Conservation (phyloP, 768 basidiomycete genomes). For the Mycena belliarum region DNA sequence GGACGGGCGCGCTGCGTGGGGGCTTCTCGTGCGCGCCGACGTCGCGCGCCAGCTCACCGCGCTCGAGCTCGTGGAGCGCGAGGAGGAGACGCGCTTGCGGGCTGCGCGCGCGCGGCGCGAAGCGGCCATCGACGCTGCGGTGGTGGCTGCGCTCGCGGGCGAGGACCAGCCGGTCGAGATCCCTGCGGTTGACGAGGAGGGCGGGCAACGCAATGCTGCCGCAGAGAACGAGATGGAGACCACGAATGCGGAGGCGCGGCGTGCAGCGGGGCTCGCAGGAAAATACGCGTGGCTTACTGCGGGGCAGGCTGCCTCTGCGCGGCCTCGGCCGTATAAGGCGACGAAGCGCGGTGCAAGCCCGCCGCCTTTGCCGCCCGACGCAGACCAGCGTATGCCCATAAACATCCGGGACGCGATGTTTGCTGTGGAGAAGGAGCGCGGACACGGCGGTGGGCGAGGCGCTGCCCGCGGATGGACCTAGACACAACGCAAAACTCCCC, state of each 20-base stretch:
- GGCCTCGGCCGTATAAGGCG: slow-evolving; percentile 49
- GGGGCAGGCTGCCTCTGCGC: slow-evolving; percentile 28
- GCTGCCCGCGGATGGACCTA: slow-evolving; percentile 65
- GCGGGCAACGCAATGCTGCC: slow-evolving; percentile 57
- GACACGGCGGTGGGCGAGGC: slow-evolving; percentile 81
- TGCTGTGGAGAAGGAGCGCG: slow-evolving; percentile 78
- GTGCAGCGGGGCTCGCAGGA: slow-evolving; percentile 80
- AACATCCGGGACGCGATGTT: slow-evolving; percentile 84
- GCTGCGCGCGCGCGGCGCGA: slow-evolving; percentile 67
- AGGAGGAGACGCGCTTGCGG: slow-evolving; percentile 75
- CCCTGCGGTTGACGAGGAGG: slow-evolving; percentile 33
- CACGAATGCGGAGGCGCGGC: slow-evolving; percentile 84
- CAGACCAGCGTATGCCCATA: slow-evolving; percentile 58
- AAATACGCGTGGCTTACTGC: slow-evolving; percentile 88
- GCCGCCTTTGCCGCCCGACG: slow-evolving; percentile 41
- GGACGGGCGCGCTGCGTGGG: slow-evolving; percentile 80
- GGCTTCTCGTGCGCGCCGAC: slow-evolving; percentile 69
- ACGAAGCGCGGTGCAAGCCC: slow-evolving; percentile 42
- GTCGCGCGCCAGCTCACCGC: slow-evolving; percentile 74
- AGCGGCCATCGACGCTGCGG: slow-evolving; percentile 63
- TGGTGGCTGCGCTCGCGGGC: slow-evolving; percentile 58
- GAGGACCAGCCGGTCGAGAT: slow-evolving; percentile 27
- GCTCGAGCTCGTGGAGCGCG: slow-evolving; percentile 77
- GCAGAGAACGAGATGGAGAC: slow-evolving; percentile 76
- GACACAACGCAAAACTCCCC: too few relatives aligned